A percentile compares a stretch with the other conserved stretches of the same genome.
Conservation (phyloP, 352 stramenopile genomes). For the Pythium sp. region DNA sequence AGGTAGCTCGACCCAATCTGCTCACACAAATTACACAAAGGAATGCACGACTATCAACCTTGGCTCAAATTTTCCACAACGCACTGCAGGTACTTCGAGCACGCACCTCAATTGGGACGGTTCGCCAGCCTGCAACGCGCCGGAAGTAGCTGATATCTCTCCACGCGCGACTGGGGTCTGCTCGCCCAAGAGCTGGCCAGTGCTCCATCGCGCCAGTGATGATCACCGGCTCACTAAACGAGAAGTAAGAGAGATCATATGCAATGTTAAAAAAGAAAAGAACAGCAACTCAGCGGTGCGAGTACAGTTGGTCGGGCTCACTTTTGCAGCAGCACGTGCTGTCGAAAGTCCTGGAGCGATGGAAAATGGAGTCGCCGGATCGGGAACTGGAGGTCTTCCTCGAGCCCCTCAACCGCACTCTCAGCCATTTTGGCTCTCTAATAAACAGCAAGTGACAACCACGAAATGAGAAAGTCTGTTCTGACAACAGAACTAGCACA, state of each 20-base stretch:
- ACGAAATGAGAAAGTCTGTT: neutral
- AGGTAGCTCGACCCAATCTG: conserved; percentile 80
- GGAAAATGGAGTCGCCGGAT: conserved; percentile 45
- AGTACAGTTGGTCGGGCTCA: conserved; percentile 13
- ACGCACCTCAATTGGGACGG: conserved; percentile 79
- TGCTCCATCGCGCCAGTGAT: conserved; percentile 75
- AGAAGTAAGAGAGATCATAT: neutral
- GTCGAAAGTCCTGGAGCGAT: conserved; percentile 57
- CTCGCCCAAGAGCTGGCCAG: conserved; percentile 71
- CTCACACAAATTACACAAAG: neutral
- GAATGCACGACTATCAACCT: neutral
- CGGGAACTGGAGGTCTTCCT: conserved; percentile 30
- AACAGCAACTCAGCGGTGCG: neutral
- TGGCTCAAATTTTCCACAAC: neutral
- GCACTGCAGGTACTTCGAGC: neutral
- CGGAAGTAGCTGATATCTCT: conserved; percentile 66
- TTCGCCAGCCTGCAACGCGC: conserved; percentile 63
- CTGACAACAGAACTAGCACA: too few relatives aligned
- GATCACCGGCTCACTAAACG: conserved; percentile 61
- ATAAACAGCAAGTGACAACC: neutral
- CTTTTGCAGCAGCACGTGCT: conserved; percentile 52
- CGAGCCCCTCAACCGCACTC: neutral
- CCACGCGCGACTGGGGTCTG: conserved; percentile 44
- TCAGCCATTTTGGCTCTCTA: conserved; percentile 5
- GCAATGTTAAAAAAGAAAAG: neutral